Evolutionary conservation across 306 rosid genomes (phyloP), one percentile per base, ranked within the genome.

Genomic region (Lathyrus oleraceus): DNA sequence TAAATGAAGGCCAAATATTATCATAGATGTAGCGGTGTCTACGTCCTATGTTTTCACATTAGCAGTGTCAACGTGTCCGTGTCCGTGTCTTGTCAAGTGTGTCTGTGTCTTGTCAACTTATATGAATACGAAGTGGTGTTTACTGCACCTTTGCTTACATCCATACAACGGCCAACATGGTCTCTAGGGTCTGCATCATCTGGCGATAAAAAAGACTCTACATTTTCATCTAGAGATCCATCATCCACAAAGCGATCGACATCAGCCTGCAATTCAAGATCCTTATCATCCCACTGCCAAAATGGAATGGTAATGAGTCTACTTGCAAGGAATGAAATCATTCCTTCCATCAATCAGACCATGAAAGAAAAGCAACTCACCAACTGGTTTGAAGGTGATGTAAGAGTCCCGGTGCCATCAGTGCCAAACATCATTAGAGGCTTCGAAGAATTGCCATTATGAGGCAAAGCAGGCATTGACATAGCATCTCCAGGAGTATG

Each of bases 231-330:
- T 48, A 92, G 95, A 32, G 96, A 86, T 49, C 95, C 96, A 76
- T 95, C 99, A 72, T 95, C 99, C 48, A 91, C 99, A 58, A 87
- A 91, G 67, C 97, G 96, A 62, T 91, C 99, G 84, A 94, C 89
- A 69, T 95, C 97, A 89, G 92, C 97, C 99, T 95, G 88, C 99
- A 95, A 91, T 89, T 80, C 97, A 95, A 95, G 88, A 89, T 87
- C 92, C 84, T 95, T 95, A 89, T 95, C 95, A 95, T 86, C 96
- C 95, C 96, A 91, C 93, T 87, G 96, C 96, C 96, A 95, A 87
- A 91, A 91, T 78, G 92, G 87, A 86, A 91, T 80, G 70, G 78
- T 91, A 86, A 91, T 91, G 96, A 95, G 96, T 85, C 75, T 61
- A 64, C 79, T 78, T 60, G 87, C 84, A 83, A 82, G 88, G 85